Evolutionary conservation across 192 early-diverging fungal genomes (phyloP).

Genomic region (Gamsiella multidivaricata): DNA sequence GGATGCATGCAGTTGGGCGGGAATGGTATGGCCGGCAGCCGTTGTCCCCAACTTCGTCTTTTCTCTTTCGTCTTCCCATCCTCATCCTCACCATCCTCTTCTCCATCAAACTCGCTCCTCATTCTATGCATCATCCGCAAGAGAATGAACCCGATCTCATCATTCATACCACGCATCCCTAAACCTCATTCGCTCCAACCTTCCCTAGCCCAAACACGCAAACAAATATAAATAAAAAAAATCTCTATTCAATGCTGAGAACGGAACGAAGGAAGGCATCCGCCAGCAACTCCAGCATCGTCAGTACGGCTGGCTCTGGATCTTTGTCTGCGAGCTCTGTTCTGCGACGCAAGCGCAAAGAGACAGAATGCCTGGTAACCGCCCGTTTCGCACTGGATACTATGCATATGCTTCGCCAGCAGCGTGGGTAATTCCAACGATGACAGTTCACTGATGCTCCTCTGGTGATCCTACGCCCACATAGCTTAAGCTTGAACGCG

Average conservation of each 20-base stretch:
- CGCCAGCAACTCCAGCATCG: not conserved
- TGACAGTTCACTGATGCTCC: too few relatives aligned
- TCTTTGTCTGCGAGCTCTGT: conserved; percentile 19
- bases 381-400: too few relatives aligned
- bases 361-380: conserved; percentile 42
- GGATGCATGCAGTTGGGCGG: too few relatives aligned
- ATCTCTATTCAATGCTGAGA: not conserved
- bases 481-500: conserved; percentile 71
- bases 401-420: too few relatives aligned
- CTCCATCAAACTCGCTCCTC: not conserved
- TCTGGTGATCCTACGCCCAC: not conserved
- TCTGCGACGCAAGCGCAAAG: conserved; percentile 48
- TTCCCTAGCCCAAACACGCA: not conserved
- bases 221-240: not conserved
- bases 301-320: not conserved
- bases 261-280: not conserved
- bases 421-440: too few relatives aligned
- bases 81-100: not conserved
- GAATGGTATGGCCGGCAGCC: too few relatives aligned
- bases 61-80: too few relatives aligned
- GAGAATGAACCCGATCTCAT: not conserved
- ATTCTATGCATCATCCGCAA: not conserved
- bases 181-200: not conserved
- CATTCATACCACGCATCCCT: not conserved
- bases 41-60: too few relatives aligned